A percentile compares a stretch with the other conserved stretches of the same genome.
Evolutionary conservation across 192 early-diverging fungal species (phyloP).

Genomic region (Linnemannia elongata): DNA sequence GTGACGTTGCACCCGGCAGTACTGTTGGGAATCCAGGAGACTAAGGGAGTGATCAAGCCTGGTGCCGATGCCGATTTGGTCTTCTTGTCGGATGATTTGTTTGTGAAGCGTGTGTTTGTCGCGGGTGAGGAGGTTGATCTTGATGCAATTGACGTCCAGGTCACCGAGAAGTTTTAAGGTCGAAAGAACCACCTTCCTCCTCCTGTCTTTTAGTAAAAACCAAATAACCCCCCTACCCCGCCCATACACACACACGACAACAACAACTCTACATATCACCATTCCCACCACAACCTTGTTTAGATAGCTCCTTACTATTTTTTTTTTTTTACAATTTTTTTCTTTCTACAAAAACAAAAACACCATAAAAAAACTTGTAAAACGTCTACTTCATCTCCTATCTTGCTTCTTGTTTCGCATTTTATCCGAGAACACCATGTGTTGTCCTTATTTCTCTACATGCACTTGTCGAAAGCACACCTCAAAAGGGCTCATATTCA

Average conservation of each 20-base stretch:
- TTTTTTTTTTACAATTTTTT: neutral
- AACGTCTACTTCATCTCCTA: neutral
- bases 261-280: neutral
- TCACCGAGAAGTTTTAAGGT: constrained; percentile 49
- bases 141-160: constrained; percentile 48
- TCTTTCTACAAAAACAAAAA: neutral
- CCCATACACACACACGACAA: neutral
- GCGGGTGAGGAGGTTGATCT: constrained; percentile 72
- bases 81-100: constrained; percentile 75
- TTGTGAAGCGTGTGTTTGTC: constrained; percentile 80
- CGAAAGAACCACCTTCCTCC: no score
- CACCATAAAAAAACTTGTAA: neutral
- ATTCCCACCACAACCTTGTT: neutral
- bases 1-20: constrained; percentile 85
- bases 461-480: no score
- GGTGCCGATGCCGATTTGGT: constrained; percentile 86
- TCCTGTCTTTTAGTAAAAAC: neutral
- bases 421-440: no score
- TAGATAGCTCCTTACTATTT: neutral
- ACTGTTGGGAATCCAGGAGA: constrained; percentile 76
- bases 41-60: constrained; percentile 78
- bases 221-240: no score
- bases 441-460: no score
- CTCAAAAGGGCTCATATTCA: no score
- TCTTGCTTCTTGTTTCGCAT: neutral